Evolutionary conservation across 2,329 filamentous ascomycete genomes (phyloP).

Genomic region (Didymosphaeria variabile): DNA sequence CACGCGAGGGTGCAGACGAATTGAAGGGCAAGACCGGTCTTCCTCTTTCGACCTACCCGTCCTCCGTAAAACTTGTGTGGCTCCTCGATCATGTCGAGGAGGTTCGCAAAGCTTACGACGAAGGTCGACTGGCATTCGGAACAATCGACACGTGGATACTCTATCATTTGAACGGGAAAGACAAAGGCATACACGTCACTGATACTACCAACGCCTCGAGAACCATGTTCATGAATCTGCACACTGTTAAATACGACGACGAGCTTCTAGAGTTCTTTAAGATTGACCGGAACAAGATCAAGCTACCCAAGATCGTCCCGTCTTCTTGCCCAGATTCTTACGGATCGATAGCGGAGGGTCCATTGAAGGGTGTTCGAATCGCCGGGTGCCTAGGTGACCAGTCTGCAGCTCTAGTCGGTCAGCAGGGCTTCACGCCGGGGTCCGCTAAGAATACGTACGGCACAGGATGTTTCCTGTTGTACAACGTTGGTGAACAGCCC

Average conservation of each 20-base stretch:
- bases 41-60: slow-evolving; percentile 87
- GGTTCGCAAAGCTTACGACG: slow-evolving; percentile 78
- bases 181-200: slow-evolving; percentile 77
- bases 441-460: slow-evolving; percentile 92
- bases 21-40: slow-evolving; percentile 78
- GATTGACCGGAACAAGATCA: slow-evolving; percentile 75
- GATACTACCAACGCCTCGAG: slow-evolving; percentile 88
- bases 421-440: slow-evolving; percentile 83
- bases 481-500: slow-evolving; percentile 85
- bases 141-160: slow-evolving; percentile 91
- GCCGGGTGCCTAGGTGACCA: slow-evolving; percentile 89
- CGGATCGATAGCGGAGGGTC: slow-evolving; percentile 71
- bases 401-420: slow-evolving; percentile 84
- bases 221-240: slow-evolving; percentile 94
- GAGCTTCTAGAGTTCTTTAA: slow-evolving; percentile 80
- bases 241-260: slow-evolving; percentile 81
- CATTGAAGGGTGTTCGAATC: slow-evolving; percentile 75
- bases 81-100: slow-evolving; percentile 75
- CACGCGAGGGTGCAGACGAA: slow-evolving; percentile 71
- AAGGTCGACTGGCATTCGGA: slow-evolving; percentile 79
- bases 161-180: slow-evolving; percentile 79
- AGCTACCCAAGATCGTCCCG: slow-evolving; percentile 82
- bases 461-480: slow-evolving; percentile 87
- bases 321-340: slow-evolving; percentile 80
- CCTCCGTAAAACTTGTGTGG: slow-evolving; percentile 86